Evolutionary conservation across 352 stramenopile genomes (phyloP).

Genomic region (Saprolegnia diclina): DNA sequence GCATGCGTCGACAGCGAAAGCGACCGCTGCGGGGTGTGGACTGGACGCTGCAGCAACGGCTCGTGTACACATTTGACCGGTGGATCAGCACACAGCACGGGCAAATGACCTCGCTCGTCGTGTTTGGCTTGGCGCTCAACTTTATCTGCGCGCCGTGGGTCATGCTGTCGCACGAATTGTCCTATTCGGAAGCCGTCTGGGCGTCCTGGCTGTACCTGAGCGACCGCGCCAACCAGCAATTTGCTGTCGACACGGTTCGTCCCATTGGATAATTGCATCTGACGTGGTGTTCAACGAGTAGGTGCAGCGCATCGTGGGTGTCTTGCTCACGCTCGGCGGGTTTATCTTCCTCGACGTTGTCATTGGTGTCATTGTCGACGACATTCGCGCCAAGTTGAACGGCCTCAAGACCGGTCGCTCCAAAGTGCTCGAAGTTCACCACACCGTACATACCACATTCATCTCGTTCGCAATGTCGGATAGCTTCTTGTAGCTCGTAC

Average conservation of each 20-base stretch:
- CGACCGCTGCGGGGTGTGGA: not conserved
- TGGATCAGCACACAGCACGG: not conserved
- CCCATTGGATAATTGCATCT: not conserved
- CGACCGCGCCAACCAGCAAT: constrained; percentile 13
- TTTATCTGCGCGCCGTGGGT: constrained; percentile 6
- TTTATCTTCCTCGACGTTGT: constrained; percentile 19
- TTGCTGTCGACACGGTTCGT: not conserved
- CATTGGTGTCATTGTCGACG: constrained; percentile 21
- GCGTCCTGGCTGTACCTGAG: constrained; percentile 1
- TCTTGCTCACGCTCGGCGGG: not conserved
- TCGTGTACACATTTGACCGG: constrained; percentile 18
- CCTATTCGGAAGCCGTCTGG: not conserved
- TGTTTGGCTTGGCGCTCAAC: not conserved
- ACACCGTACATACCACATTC: too few species aligned
- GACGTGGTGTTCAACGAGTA: not conserved
- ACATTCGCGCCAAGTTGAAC: constrained; percentile 7
- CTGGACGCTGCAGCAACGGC: not conserved
- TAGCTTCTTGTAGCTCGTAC: constrained; percentile 7
- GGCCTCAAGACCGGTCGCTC: not conserved
- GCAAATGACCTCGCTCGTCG: constrained; percentile 2
- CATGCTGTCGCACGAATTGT: not conserved
- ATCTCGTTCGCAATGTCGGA: too few species aligned
- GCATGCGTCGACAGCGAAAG: not conserved
- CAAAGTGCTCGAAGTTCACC: constrained; percentile 6
- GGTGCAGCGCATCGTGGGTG: constrained; percentile 1